Evolutionary conservation across 208 protist genomes (phyloP), one percentile per base, ranked within the genome.

Genomic region (Wallacemonas sp.): DNA sequence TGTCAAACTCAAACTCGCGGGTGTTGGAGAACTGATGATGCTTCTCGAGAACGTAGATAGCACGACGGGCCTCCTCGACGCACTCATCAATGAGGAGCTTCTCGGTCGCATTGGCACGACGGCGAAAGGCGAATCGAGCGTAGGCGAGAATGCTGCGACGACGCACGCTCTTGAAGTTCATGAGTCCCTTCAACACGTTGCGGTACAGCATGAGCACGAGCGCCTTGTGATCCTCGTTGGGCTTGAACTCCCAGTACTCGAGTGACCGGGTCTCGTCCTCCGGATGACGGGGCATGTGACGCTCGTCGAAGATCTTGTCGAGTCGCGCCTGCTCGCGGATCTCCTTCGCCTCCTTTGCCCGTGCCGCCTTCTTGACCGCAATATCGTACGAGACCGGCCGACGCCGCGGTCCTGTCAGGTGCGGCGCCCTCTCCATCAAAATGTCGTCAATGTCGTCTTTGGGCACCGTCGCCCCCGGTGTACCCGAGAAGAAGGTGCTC

Each of bases 81-180:
- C 90, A 95, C 73, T 95, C 90, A 50, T 95, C 90, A 64, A 95
- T 87, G 14, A 95, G 76, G 36, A 95, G 73, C 65, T 95, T 95
- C 61, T 95, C 90, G 41, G 90, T 95, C 12, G 87, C 87, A 23
- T 59, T 31, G 14, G 78, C 84, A 39, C 90, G 86, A 16, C 84
- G 80, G 28, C 90, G 84, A 54, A 95, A 93, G 54, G 65, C 68
- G 67, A 93, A 75, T 5, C 90, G 82, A 22, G 85, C 81, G 77
- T 95, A 95, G 25, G 87, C 87, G 72, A 92, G 91, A 59, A 95
- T 74, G 63, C 87, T 92, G 39, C 86, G 85, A 3, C 77, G 75
- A 3, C 86, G 86, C 33, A 94, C 77, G 54, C 79, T 90, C 70
- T 91, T 91, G 61, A 81, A 92, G 62, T 92, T 50, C 66, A 93